phyloP scores from a whole-genome alignment of 345 rosid species.

The Syzygium grande region DNA sequence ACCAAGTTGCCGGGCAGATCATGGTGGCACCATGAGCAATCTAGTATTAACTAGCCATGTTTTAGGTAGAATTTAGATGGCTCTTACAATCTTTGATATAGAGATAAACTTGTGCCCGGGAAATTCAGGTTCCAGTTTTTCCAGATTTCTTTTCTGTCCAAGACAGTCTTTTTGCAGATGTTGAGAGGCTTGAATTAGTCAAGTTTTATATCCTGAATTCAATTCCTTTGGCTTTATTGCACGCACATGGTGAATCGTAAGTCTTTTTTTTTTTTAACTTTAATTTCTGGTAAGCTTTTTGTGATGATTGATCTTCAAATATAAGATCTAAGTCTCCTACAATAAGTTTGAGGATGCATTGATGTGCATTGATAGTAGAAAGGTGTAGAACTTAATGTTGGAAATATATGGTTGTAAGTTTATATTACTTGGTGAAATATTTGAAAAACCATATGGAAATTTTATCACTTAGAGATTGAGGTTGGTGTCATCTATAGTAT shows the following conservation, averaged over 20 bases:
- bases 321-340: background rate
- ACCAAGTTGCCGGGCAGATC: conserved; percentile 83
- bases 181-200: background rate
- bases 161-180: background rate
- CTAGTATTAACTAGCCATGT: background rate
- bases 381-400: background rate
- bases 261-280: background rate
- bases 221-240: background rate
- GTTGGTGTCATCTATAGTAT: background rate
- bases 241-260: background rate
- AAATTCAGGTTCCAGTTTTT: background rate
- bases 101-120: background rate
- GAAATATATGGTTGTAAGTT: background rate
- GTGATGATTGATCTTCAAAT: background rate
- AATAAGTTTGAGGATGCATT: background rate
- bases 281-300: background rate
- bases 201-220: background rate
- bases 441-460: background rate
- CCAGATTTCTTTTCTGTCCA: background rate
- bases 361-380: background rate
- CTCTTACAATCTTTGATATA: background rate
- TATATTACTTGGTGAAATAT: background rate
- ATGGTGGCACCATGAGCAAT: conserved; percentile 24
- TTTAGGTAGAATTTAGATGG: background rate
- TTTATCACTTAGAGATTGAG: background rate